phyloP scores from a whole-genome alignment of 176 grass and related monocot species.

The Triticum dicoccoides region DNA sequence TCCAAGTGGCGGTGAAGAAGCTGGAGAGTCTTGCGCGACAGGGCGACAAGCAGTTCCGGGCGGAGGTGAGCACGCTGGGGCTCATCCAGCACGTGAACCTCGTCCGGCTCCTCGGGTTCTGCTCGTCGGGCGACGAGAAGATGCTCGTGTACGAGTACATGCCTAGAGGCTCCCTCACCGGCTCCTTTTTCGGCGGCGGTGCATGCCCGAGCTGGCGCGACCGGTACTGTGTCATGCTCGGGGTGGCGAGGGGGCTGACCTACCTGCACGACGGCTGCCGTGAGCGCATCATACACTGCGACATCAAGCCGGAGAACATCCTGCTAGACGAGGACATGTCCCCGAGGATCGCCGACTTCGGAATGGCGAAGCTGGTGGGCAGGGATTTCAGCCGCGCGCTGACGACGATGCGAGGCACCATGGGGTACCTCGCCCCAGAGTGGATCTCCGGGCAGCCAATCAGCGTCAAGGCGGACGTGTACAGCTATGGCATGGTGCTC shows the following conservation, averaged over 20 bases:
- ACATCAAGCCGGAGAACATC: conserved; percentile 56
- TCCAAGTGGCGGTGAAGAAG: conserved; percentile 22
- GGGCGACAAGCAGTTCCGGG: conserved; percentile 27
- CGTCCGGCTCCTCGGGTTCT: conserved; percentile 20
- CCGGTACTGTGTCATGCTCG: not conserved
- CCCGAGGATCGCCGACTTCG: conserved; percentile 13
- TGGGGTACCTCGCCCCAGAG: conserved; percentile 33
- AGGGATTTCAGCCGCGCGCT: conserved; percentile 19
- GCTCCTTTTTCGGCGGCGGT: not conserved
- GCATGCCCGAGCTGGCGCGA: not conserved
- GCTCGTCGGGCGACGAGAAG: not conserved
- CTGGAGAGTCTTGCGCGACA: not conserved
- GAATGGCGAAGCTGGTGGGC: conserved; percentile 15
- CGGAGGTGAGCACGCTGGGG: conserved; percentile 8
- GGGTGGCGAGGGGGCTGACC: not conserved
- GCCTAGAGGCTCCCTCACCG: conserved; percentile 21
- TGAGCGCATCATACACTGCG: conserved; percentile 44
- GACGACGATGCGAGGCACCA: conserved; percentile 22
- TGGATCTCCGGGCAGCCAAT: conserved; percentile 33
- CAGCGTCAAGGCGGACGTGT: conserved; percentile 29
- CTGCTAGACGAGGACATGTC: conserved; percentile 2
- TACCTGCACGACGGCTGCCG: not conserved
- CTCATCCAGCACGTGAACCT: conserved; percentile 33
- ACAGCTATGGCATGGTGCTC: conserved; percentile 16
- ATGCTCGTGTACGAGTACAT: conserved; percentile 34